These are phyloP conservation scores for Panicum virgatum DNA, from an alignment of 202 grass and related monocot species.

Conservation along the genomic window DNA sequence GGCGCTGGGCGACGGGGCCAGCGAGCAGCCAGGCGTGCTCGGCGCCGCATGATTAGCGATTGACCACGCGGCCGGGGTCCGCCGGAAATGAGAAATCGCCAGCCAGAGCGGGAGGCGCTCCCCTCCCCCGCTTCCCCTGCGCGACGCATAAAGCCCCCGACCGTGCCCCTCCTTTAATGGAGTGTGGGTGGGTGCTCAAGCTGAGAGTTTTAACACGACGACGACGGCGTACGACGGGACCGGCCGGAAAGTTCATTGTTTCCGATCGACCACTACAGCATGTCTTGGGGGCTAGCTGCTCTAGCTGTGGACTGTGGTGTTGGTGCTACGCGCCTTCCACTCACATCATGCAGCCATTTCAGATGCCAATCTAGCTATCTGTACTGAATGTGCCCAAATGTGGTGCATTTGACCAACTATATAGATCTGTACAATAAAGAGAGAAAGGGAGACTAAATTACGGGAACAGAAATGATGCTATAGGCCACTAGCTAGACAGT, in stretches of 20 bases:
- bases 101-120: not conserved
- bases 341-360: too few species aligned
- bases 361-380: too few species aligned
- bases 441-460: not conserved
- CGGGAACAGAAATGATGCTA: not conserved
- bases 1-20: not conserved
- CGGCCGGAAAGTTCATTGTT: conserved; percentile 4
- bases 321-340: not conserved
- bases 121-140: conserved; percentile 25
- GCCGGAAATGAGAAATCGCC: not conserved
- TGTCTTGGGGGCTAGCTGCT: conserved; percentile 27
- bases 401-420: too few species aligned
- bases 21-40: conserved; percentile 5
- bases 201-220: not conserved
- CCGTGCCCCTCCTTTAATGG: not conserved
- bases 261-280: conserved; percentile 10
- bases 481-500: not conserved
- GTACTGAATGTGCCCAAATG: too few species aligned
- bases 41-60: conserved; percentile 4
- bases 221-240: not conserved
- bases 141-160: conserved; percentile 34
- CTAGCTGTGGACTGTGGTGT: too few species aligned
- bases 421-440: too few species aligned
- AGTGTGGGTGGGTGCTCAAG: not conserved
- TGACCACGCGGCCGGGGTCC: not conserved